Evolutionary conservation across 2,329 filamentous ascomycete genomes (phyloP).

Genomic region (Pestalotiopsis fici): DNA sequence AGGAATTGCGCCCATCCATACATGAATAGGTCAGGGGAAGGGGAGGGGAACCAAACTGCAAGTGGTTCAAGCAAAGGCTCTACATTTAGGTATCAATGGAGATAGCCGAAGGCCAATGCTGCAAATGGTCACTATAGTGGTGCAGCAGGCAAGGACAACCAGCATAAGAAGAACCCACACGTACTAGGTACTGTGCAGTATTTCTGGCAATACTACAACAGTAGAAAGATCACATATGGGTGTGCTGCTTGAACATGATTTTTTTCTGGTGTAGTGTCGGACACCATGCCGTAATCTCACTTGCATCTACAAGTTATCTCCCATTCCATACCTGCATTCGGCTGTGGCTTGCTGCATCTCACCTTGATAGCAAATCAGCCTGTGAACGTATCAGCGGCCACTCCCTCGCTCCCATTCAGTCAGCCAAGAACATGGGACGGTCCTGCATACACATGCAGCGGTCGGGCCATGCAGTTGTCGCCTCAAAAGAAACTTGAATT

Average conservation of each 20-base stretch:
- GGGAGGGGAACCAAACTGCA: neutral
- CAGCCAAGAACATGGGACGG: neutral
- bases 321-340: neutral
- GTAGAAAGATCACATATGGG: neutral
- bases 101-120: neutral
- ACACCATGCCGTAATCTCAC: neutral
- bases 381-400: neutral
- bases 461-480: neutral
- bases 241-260: neutral
- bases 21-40: neutral
- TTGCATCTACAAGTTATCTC: neutral
- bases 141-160: neutral
- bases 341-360: neutral
- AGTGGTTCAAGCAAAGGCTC: neutral
- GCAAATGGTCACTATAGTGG: neutral
- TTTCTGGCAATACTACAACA: neutral
- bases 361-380: neutral
- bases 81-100: neutral
- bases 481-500: neutral
- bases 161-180: neutral
- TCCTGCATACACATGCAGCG: neutral
- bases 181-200: neutral
- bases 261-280: neutral
- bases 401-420: neutral
- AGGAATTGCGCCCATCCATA: neutral